A percentile compares a stretch with the other conserved stretches of the same genome.
Conservation (phyloP, 345 rosid species). For the Psidium guajava region DNA sequence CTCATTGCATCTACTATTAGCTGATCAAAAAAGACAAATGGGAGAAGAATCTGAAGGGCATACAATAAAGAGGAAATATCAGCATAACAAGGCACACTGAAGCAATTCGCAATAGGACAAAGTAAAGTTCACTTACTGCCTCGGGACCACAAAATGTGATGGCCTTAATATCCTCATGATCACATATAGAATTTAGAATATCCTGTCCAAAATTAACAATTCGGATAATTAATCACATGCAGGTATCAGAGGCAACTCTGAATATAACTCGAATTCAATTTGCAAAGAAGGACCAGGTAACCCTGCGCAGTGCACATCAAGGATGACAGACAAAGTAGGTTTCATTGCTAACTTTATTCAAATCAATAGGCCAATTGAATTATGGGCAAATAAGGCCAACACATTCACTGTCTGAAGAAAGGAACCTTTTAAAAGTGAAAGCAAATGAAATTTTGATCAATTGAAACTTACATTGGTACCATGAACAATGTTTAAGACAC, state of each 20-base stretch:
- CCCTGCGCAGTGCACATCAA: background rate
- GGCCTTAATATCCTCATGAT: constrained; percentile 68
- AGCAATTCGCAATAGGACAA: background rate
- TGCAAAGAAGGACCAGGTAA: background rate
- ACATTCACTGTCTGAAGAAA: background rate
- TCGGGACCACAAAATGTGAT: constrained; percentile 81
- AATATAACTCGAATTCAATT: background rate
- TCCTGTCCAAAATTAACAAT: constrained; percentile 31
- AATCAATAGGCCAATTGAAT: background rate
- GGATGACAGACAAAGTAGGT: background rate
- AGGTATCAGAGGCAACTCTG: background rate
- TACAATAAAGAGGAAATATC: background rate
- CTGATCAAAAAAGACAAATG: background rate
- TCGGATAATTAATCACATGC: background rate
- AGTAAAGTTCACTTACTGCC: constrained; percentile 41
- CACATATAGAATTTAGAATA: constrained; percentile 77
- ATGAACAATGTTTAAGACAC: constrained; percentile 43
- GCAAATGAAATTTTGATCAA: background rate
- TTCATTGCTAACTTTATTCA: background rate
- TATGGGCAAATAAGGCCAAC: background rate
- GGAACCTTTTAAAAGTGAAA: background rate
- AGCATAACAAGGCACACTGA: background rate
- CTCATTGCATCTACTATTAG: background rate
- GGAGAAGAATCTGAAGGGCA: background rate
- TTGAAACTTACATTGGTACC: constrained; percentile 26